Percentiles rank a stretch among this genome's conserved stretches.
Conservation (phyloP, 805 yeast species). For the Clavispora phyllophila region DNA sequence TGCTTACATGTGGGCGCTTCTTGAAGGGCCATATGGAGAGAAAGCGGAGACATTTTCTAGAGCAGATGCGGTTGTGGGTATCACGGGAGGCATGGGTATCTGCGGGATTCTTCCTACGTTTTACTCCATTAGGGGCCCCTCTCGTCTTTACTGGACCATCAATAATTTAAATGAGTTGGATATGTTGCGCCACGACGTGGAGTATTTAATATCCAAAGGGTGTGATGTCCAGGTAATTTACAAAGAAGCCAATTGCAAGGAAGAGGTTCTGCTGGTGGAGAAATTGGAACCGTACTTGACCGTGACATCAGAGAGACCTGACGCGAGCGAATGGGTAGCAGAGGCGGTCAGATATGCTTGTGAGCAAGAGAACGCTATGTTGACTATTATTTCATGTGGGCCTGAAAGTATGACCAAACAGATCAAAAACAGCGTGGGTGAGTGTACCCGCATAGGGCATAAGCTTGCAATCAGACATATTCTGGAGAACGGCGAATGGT, state of each 20-base stretch:
- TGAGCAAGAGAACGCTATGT: constrained; percentile 1
- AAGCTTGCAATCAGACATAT: constrained; percentile 7
- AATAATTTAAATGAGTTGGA: constrained; percentile 11
- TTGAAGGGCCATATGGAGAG: constrained; percentile 17
- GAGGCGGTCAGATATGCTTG: constrained; percentile 6
- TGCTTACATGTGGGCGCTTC: constrained; percentile 12
- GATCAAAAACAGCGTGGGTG: constrained; percentile 7
- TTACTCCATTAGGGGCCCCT: constrained; percentile 4
- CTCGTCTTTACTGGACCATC: constrained; percentile 12
- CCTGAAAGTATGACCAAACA: constrained; percentile 12
- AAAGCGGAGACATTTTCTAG: constrained; percentile 6
- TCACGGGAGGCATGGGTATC: constrained; percentile 16
- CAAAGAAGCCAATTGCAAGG: constrained; percentile 4
- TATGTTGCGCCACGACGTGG: constrained; percentile 8
- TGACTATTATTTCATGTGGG: constrained; percentile 11
- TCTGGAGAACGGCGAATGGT: constrained; percentile 13
- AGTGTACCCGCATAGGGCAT: constrained; percentile 8
- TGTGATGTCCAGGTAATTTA: constrained; percentile 11
- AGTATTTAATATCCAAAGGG: constrained; percentile 6
- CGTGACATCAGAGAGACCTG: constrained; percentile 8
- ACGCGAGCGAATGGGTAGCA: constrained; percentile 8
- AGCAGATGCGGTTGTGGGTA: constrained; percentile 11
- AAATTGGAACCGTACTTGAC: constrained; percentile 8
- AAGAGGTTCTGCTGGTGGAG: constrained; percentile 7
- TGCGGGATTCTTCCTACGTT: constrained; percentile 13